Conservation (phyloP, 495 filamentous ascomycete genomes). For the Daldinia vernicosa region DNA sequence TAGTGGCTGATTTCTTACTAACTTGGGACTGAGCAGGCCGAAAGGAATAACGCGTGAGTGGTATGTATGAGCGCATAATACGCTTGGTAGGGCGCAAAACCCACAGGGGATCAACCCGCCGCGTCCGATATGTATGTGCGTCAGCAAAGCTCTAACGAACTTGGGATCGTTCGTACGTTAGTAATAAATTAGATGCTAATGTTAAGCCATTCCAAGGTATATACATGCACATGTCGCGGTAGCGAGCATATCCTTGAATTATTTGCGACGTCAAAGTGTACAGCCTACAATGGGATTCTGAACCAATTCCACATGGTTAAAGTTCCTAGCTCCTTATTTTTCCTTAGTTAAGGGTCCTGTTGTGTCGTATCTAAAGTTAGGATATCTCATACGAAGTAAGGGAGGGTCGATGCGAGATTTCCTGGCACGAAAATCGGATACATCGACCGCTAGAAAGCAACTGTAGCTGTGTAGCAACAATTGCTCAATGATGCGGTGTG, state of each 20-base stretch:
- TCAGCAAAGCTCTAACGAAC: conserved; percentile 29
- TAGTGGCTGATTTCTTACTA: conserved; percentile 34
- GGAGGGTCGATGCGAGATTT: not conserved
- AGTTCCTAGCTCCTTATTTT: not conserved
- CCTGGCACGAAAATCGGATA: conserved; percentile 8
- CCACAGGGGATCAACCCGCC: conserved; percentile 37
- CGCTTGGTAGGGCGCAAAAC: conserved; percentile 32
- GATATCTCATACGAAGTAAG: not conserved
- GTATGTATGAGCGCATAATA: conserved; percentile 37
- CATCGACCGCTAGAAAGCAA: conserved; percentile 9
- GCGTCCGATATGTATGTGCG: conserved; percentile 43
- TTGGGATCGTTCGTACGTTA: conserved; percentile 25
- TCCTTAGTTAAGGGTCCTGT: not conserved
- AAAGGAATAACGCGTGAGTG: conserved; percentile 7
- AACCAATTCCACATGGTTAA: not conserved
- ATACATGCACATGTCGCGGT: not conserved
- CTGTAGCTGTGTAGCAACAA: conserved; percentile 1
- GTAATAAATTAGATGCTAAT: no score
- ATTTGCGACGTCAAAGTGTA: conserved; percentile 1
- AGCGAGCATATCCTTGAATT: not conserved
- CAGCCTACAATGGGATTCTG: conserved; percentile 2
- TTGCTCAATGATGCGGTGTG: conserved; percentile 16
- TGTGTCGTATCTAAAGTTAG: not conserved
- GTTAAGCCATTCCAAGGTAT: no score
- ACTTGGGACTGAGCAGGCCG: conserved; percentile 15